Evolutionary conservation across 139 green algal genomes (phyloP).

Genomic region (Axilococcus clingmanii): DNA sequence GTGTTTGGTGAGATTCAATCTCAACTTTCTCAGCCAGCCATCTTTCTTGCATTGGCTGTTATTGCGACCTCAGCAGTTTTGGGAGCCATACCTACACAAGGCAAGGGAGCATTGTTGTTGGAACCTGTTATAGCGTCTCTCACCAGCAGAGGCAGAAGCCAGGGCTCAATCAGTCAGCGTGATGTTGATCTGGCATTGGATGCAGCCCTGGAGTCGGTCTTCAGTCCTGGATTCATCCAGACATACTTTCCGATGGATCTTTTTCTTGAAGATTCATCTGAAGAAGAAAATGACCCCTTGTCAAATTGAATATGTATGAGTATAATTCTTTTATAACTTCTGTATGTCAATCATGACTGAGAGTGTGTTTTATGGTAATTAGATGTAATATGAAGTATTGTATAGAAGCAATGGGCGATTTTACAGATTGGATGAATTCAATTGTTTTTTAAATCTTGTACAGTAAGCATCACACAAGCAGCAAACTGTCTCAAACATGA

Average conservation of each 20-base stretch:
- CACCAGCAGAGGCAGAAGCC: constrained; percentile 9
- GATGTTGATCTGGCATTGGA: constrained; percentile 20
- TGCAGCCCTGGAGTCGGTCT: constrained; percentile 9
- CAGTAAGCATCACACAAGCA: too few relatives aligned
- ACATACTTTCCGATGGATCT: constrained; percentile 3
- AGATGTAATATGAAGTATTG: too few relatives aligned
- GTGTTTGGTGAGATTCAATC: constrained; percentile 13
- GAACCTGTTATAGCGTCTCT: constrained; percentile 16
- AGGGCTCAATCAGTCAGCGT: neutral
- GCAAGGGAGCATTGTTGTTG: neutral
- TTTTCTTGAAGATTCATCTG: neutral
- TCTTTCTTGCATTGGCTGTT: constrained; percentile 1
- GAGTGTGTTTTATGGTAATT: too few relatives aligned
- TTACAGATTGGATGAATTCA: too few relatives aligned
- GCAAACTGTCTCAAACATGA: too few relatives aligned
- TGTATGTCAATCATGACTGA: too few relatives aligned
- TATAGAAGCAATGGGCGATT: too few relatives aligned
- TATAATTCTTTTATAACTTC: constrained; percentile 1
- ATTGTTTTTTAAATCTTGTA: too few relatives aligned
- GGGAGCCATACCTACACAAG: neutral
- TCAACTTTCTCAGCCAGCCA: neutral
- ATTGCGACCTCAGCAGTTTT: neutral
- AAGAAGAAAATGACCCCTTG: neutral
- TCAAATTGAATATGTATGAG: neutral
- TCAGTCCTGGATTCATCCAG: constrained; percentile 12